Evolutionary conservation across 1,139 yeast species (phyloP).

Genomic region (Groenewaldozyma auringiensis): DNA sequence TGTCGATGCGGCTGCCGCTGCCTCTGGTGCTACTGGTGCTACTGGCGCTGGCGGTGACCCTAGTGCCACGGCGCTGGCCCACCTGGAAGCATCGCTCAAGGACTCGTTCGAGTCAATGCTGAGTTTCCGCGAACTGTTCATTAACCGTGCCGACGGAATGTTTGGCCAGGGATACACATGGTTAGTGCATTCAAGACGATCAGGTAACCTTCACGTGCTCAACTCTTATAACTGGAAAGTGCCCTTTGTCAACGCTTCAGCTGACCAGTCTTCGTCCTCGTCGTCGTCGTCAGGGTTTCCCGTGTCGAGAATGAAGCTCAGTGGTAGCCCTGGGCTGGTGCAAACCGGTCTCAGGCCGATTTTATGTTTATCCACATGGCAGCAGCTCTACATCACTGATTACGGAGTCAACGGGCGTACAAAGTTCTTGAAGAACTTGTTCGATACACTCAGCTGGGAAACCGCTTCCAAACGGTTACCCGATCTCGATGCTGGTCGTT

Average conservation of each 20-base stretch:
- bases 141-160: conserved; percentile 52
- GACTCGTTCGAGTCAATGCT: conserved; percentile 38
- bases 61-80: conserved; percentile 10
- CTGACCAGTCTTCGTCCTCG: conserved; percentile 11
- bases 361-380: conserved; percentile 49
- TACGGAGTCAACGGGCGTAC: conserved; percentile 79
- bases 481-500: background rate
- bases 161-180: conserved; percentile 85
- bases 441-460: conserved; percentile 84
- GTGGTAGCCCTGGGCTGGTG: conserved; percentile 44
- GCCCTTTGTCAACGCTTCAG: conserved; percentile 55
- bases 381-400: conserved; percentile 72
- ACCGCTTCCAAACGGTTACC: conserved; percentile 39
- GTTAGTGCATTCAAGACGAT: conserved; percentile 47
- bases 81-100: conserved; percentile 21
- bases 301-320: background rate
- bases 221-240: conserved; percentile 82
- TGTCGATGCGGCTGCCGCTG: conserved; percentile 4
- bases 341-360: conserved; percentile 46
- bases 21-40: conserved; percentile 6
- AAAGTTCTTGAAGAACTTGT: conserved; percentile 63
- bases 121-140: conserved; percentile 47
- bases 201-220: conserved; percentile 43
- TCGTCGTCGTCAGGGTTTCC: background rate
- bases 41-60: conserved; percentile 3